phyloP scores from a whole-genome alignment of 2,329 filamentous ascomycete genomes.

The Laburnicola sp. region DNA sequence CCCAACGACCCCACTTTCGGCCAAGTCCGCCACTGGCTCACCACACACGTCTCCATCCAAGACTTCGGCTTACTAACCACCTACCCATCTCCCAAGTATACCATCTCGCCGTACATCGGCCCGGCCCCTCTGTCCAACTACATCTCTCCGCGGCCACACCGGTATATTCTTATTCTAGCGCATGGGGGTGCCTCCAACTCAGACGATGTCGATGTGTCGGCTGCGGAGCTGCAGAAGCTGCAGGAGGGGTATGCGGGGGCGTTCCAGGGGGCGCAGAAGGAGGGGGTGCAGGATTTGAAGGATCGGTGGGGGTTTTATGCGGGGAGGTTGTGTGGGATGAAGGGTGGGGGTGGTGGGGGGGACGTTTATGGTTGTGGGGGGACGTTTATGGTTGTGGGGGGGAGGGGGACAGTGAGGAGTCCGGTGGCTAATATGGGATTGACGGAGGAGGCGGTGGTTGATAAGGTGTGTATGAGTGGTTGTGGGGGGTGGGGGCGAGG shows the following conservation, averaged over 20 bases:
- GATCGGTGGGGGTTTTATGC: conserved; percentile 29
- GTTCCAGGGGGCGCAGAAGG: conserved; percentile 18
- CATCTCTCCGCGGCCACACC: conserved; percentile 23
- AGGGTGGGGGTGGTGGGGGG: conserved; percentile 23
- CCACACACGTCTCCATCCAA: conserved; percentile 18
- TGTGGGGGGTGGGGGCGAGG: too few relatives aligned
- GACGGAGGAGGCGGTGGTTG: conserved; percentile 20
- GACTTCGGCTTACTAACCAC: conserved; percentile 14
- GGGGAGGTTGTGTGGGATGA: conserved; percentile 23
- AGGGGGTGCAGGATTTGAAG: conserved; percentile 25
- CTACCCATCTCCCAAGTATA: conserved; percentile 1
- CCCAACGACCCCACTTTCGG: conserved; percentile 26
- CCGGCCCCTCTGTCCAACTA: conserved; percentile 29
- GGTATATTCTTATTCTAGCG: conserved; percentile 27
- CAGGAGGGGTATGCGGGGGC: conserved; percentile 23
- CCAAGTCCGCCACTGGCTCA: conserved; percentile 30
- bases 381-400: too few relatives aligned
- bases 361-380: not conserved
- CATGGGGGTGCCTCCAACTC: not conserved
- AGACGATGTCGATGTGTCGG: conserved; percentile 12
- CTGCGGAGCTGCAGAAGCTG: conserved; percentile 21
- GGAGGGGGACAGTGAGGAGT: conserved; percentile 21
- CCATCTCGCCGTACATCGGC: conserved; percentile 23
- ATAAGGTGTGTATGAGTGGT: conserved; percentile 16
- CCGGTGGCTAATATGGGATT: conserved; percentile 17